Conservation (phyloP, 169 alveolate genomes). For the Ophryocystis elektroscirrha region DNA sequence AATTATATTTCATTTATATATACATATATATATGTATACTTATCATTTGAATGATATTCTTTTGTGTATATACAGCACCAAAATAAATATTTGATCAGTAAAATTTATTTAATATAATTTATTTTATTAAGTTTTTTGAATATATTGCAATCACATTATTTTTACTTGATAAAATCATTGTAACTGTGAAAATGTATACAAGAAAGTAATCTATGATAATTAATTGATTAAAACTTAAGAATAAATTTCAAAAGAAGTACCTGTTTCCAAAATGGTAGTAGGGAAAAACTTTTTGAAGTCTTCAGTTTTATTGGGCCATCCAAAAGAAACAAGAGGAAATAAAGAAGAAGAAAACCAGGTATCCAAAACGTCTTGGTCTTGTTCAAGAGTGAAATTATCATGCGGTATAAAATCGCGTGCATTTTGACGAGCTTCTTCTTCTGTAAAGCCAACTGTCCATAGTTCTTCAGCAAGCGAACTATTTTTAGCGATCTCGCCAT, state of each 20-base stretch:
- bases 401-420: slow-evolving; percentile 33
- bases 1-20: too few species aligned
- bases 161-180: too few species aligned
- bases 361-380: slow-evolving; percentile 98
- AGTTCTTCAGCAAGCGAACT: slow-evolving; percentile 43
- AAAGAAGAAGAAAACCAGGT: slow-evolving; percentile 98
- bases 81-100: too few species aligned
- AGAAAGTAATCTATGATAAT: too few species aligned
- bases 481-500: slow-evolving; percentile 3
- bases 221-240: too few species aligned
- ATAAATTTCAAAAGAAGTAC: slow-evolving; percentile 2
- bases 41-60: too few species aligned
- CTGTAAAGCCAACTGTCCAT: slow-evolving; percentile 55
- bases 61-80: too few species aligned
- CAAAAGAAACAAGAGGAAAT: slow-evolving; percentile 84
- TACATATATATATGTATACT: too few species aligned
- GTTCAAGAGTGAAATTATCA: slow-evolving; percentile 48
- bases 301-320: slow-evolving; percentile 82
- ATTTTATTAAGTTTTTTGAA: too few species aligned
- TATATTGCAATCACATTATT: too few species aligned
- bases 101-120: too few species aligned
- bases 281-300: slow-evolving; percentile 85
- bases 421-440: slow-evolving; percentile 58
- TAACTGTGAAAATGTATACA: too few species aligned
- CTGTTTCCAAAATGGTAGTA: slow-evolving; percentile 65